Conservation (phyloP, 2,329 filamentous ascomycete genomes). For the Trichoderma sp. region DNA sequence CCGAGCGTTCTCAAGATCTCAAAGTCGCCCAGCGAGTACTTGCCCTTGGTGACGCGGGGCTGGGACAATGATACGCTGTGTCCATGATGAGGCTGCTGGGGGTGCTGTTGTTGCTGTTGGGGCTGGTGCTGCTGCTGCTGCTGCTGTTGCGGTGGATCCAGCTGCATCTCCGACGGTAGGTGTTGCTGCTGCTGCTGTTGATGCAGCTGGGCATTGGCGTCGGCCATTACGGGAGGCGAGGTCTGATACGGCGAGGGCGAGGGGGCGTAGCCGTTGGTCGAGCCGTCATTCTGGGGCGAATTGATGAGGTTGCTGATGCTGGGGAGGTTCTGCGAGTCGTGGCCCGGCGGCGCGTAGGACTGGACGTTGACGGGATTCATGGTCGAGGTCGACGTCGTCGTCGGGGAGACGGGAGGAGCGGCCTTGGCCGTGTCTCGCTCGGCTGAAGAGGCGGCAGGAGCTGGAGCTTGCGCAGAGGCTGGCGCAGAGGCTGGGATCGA, state of each 20-base stretch:
- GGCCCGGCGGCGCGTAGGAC: slow-evolving; percentile 37
- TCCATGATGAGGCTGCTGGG: slow-evolving; percentile 40
- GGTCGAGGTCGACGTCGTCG: slow-evolving; percentile 28
- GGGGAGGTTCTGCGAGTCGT: slow-evolving; percentile 70
- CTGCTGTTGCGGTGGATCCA: slow-evolving; percentile 33
- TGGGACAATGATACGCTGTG: slow-evolving; percentile 42
- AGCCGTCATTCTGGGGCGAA: slow-evolving; percentile 49
- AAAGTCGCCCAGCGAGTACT: slow-evolving; percentile 94
- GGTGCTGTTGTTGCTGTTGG: slow-evolving; percentile 36
- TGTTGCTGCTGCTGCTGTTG: slow-evolving; percentile 38
- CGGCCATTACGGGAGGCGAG: slow-evolving; percentile 31
- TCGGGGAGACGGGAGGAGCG: neutral
- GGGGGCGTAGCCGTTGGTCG: slow-evolving; percentile 36
- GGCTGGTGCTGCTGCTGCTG: slow-evolving; percentile 21
- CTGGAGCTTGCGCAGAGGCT: slow-evolving; percentile 30
- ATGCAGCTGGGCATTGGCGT: slow-evolving; percentile 24
- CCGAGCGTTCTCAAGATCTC: slow-evolving; percentile 87
- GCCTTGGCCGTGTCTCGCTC: slow-evolving; percentile 20
- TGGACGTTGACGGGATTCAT: slow-evolving; percentile 38
- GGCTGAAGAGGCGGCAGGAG: neutral
- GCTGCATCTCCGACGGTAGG: slow-evolving; percentile 23
- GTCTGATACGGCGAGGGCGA: slow-evolving; percentile 28
- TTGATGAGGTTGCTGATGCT: slow-evolving; percentile 87
- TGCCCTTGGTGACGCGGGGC: slow-evolving; percentile 83
- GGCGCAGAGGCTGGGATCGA: slow-evolving; percentile 31